Evolutionary conservation across 169 alveolate genomes (phyloP).

Genomic region (Eimeria necatrix): DNA sequence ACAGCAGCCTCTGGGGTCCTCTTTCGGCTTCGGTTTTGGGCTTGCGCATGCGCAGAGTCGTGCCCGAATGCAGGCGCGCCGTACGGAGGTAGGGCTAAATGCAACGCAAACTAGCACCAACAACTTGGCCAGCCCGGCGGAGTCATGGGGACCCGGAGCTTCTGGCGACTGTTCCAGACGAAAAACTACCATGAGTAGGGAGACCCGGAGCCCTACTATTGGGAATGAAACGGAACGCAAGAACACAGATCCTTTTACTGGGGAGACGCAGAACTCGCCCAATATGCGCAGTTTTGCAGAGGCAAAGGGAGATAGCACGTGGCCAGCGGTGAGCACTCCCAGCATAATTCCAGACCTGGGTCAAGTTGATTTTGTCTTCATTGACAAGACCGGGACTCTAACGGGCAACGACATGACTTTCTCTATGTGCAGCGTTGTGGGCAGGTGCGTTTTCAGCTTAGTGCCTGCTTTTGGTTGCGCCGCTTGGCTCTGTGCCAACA

Average conservation of each 20-base stretch:
- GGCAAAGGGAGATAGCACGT: slow-evolving; percentile 38
- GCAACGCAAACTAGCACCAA: not conserved
- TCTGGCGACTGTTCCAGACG: not conserved
- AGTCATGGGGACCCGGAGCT: not conserved
- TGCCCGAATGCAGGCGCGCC: not conserved
- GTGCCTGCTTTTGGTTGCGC: too few species aligned
- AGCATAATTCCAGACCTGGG: slow-evolving; percentile 70
- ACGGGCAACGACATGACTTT: slow-evolving; percentile 93
- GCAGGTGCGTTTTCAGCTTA: not conserved
- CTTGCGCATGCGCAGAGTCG: not conserved
- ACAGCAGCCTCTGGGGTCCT: slow-evolving; percentile 29
- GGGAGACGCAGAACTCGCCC: not conserved
- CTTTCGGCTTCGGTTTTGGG: not conserved
- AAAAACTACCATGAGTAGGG: not conserved
- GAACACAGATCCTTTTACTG: not conserved
- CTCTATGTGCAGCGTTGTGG: slow-evolving; percentile 81
- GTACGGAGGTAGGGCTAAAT: not conserved
- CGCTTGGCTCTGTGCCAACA: too few species aligned
- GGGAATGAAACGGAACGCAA: not conserved
- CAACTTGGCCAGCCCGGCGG: not conserved
- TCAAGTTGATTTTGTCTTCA: slow-evolving; percentile 90
- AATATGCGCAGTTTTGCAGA: slow-evolving; percentile 9
- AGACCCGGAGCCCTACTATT: not conserved
- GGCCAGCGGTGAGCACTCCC: slow-evolving; percentile 69
- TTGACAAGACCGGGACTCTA: slow-evolving; percentile 97